phyloP scores from a whole-genome alignment of 2,329 filamentous ascomycete species.

The Nakataea oryzae region DNA sequence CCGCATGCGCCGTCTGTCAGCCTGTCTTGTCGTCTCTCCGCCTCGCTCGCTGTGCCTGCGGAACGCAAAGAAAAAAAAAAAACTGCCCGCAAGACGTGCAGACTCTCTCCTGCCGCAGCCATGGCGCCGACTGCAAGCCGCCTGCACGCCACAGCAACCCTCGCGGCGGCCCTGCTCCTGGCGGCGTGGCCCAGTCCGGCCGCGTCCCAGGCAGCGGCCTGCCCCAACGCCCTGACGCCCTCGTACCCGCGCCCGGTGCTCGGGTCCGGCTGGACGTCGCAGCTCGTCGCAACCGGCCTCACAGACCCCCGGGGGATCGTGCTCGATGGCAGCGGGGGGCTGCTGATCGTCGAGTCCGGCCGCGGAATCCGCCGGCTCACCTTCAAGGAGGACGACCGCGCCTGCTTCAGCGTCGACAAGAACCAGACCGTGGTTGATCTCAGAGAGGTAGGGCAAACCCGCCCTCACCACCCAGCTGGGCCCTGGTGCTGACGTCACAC shows the following conservation, averaged over 20 bases:
- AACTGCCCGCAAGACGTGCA: not conserved
- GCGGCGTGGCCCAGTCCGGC: not conserved
- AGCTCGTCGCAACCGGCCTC: slow-evolving; percentile 21
- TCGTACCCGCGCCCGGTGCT: slow-evolving; percentile 17
- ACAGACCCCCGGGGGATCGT: slow-evolving; percentile 30
- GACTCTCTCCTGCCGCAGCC: not conserved
- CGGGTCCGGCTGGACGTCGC: slow-evolving; percentile 20
- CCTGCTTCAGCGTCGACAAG: slow-evolving; percentile 26
- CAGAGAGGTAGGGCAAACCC: slow-evolving; percentile 18
- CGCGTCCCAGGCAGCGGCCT: slow-evolving; percentile 9
- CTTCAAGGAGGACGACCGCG: slow-evolving; percentile 27
- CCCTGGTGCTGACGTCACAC: not conserved
- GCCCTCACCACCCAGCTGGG: not conserved
- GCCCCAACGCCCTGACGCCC: slow-evolving; percentile 14
- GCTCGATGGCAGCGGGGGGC: slow-evolving; percentile 32
- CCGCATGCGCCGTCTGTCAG: not conserved
- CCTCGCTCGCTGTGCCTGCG: not conserved
- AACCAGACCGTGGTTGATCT: slow-evolving; percentile 21
- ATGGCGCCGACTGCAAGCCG: not conserved
- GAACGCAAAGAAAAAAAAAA: too few species aligned
- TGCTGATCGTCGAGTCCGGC: slow-evolving; percentile 33
- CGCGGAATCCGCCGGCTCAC: slow-evolving; percentile 29
- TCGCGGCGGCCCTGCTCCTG: not conserved
- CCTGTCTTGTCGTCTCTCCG: too few species aligned
- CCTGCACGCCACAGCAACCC: not conserved